Base-by-base conservation (phyloP, 202 grass and related monocot species). In the Saccharum hybrid region DNA sequence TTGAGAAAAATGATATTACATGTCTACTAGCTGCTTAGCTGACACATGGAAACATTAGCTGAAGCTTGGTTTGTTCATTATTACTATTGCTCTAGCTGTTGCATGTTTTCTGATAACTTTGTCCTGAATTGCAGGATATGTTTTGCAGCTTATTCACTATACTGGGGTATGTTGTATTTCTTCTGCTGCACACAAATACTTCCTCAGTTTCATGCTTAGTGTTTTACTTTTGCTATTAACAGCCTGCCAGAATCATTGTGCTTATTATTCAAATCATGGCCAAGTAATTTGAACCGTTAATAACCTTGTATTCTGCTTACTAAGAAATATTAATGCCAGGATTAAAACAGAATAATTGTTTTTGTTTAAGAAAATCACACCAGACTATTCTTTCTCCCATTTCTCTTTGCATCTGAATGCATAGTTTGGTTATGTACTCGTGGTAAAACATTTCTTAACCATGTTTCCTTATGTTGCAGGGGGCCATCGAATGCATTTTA, bases 121-220 rank as follows among this genome's bases (percentile, higher is more conserved):
- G n/a, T 33, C 66, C 33, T 84, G 9, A 76, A 71, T 86, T 79
- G 68, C 96, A 98, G 96, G 96, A 98, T 87, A 96, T 98, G 93
- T 91, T 96, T 90, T 96, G 96, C 88, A 96, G 93, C 86, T 92
- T 98, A 87, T 96, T 98, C 78, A 98, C 81, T 71, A 94, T 96
- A 77, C 77, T 96, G 43, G 96, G 96, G 96, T 98, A 92, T 63
- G 86, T 77, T 78, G 61, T 71, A 68, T 61, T 74, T 37, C 68
- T 75, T 48, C 49, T 78, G 14, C n/a, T 82, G 13, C 51, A 73
- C 26, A 19, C 39, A 81, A 41, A 63, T 74, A 74, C 31, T 83
- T 85, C 15, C 22, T 15, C 13, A 6, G 15, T 82, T 88, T 43
- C 39, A 63, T 64, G 71, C 37, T 64, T 1, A 54, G 5, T 76